These are phyloP conservation scores for Endocarpon pusillum DNA, from an alignment of 495 filamentous ascomycete genomes.

Conservation along the genomic window DNA sequence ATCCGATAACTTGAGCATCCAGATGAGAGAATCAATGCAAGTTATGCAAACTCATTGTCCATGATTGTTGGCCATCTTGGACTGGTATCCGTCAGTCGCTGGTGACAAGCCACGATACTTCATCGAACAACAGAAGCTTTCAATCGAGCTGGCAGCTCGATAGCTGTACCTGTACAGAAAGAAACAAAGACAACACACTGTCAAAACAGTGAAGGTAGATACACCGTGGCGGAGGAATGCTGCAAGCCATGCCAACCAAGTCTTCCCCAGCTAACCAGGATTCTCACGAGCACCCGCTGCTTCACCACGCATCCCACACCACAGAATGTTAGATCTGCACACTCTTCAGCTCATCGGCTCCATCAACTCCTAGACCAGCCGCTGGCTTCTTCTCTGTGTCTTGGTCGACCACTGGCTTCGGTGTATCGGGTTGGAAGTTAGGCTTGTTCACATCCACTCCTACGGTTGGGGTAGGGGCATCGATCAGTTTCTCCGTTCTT, in stretches of 20 bases:
- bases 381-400: conserved; percentile 13
- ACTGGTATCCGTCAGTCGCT: too few species aligned
- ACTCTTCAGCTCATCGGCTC: conserved; percentile 36
- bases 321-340: conserved; percentile 28
- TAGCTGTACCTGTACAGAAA: conserved; percentile 50
- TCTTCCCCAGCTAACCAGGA: neutral
- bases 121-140: conserved; percentile 39
- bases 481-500: conserved; percentile 25
- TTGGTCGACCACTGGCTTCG: conserved; percentile 6
- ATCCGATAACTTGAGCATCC: too few species aligned
- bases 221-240: neutral
- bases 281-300: neutral
- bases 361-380: conserved; percentile 13
- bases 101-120: too few species aligned
- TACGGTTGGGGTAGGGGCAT: conserved; percentile 26
- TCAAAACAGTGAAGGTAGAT: neutral
- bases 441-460: conserved; percentile 23
- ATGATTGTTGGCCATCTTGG: too few species aligned
- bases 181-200: conserved; percentile 23
- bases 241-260: neutral
- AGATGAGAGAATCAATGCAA: too few species aligned
- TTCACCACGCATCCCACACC: neutral
- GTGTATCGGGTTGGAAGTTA: conserved; percentile 4
- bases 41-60: too few species aligned
- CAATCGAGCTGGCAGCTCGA: conserved; percentile 48